Conservation (phyloP, 495 filamentous ascomycete species). For the Aspergillus diversus region DNA sequence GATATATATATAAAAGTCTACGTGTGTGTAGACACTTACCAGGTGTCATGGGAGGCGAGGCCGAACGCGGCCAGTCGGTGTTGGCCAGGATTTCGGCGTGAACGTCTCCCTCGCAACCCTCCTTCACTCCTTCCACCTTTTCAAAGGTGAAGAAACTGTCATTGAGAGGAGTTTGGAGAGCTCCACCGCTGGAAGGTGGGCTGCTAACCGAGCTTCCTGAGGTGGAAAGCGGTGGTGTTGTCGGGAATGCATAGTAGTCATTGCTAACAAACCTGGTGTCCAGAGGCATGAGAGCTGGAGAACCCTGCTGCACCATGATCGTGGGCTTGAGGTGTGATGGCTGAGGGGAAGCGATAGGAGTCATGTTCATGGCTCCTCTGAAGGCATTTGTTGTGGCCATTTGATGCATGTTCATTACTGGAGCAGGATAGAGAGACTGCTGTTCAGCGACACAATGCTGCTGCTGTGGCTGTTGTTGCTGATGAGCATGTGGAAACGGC, state of each 20-base stretch:
- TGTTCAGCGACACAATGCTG: constrained; percentile 39
- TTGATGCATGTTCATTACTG: constrained; percentile 75
- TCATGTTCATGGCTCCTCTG: constrained; percentile 60
- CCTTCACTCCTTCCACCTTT: constrained; percentile 78
- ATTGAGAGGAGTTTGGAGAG: constrained; percentile 80
- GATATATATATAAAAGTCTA: background rate
- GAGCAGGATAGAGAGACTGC: constrained; percentile 41
- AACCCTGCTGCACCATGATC: constrained; percentile 71
- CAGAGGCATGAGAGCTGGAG: constrained; percentile 71
- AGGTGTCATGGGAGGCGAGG: constrained; percentile 89
- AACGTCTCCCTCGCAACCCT: constrained; percentile 75
- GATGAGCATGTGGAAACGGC: constrained; percentile 31
- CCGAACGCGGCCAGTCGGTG: constrained; percentile 74
- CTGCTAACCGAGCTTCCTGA: constrained; percentile 85
- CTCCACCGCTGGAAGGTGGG: constrained; percentile 75
- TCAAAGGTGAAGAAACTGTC: constrained; percentile 77
- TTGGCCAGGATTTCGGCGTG: constrained; percentile 75
- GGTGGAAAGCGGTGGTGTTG: constrained; percentile 86
- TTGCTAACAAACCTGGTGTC: constrained; percentile 74
- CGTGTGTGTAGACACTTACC: constrained; percentile 61
- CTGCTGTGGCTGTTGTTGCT: constrained; percentile 35
- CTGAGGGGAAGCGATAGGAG: constrained; percentile 78
- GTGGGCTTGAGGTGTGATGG: constrained; percentile 74
- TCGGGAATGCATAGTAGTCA: constrained; percentile 76
- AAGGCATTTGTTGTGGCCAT: constrained; percentile 66